These are phyloP conservation scores for Aspergillus pseudoglaucus DNA, from an alignment of 2,329 filamentous ascomycete genomes.

Conservation along the genomic window DNA sequence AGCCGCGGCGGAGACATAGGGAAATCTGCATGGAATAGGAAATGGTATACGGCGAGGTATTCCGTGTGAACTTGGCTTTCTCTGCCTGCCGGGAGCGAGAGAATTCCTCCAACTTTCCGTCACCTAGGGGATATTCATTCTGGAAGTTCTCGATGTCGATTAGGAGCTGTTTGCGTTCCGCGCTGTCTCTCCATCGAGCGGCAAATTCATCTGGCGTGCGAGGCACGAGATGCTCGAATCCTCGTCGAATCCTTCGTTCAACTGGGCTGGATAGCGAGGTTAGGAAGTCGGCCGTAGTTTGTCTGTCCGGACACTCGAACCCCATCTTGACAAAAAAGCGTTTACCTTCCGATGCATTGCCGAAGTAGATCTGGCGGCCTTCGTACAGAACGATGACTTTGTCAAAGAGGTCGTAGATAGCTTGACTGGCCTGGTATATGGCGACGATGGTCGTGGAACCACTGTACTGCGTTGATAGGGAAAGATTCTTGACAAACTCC, in stretches of 20 bases:
- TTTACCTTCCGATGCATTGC: constrained; percentile 53
- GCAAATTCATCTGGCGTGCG: constrained; percentile 65
- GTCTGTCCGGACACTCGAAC: constrained; percentile 59
- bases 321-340: constrained; percentile 63
- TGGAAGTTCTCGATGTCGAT: constrained; percentile 36
- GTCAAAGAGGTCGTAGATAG: constrained; percentile 56
- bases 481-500: constrained; percentile 48
- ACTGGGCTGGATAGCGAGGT: constrained; percentile 60
- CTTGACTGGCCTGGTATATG: constrained; percentile 46
- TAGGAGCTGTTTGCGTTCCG: constrained; percentile 37
- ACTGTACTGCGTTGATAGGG: constrained; percentile 42
- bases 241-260: constrained; percentile 50
- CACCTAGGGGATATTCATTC: constrained; percentile 28
- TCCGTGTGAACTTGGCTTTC: constrained; percentile 43
- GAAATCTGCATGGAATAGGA: constrained; percentile 68
- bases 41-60: constrained; percentile 72
- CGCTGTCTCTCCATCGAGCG: constrained; percentile 46
- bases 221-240: constrained; percentile 57
- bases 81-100: constrained; percentile 32
- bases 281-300: constrained; percentile 64
- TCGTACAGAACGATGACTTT: constrained; percentile 66
- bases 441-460: constrained; percentile 46
- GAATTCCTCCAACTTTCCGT: constrained; percentile 31
- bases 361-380: constrained; percentile 69
- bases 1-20: constrained; percentile 74